Evolutionary conservation across 352 stramenopile species (phyloP).

Genomic region (Blastocystis sp.): DNA sequence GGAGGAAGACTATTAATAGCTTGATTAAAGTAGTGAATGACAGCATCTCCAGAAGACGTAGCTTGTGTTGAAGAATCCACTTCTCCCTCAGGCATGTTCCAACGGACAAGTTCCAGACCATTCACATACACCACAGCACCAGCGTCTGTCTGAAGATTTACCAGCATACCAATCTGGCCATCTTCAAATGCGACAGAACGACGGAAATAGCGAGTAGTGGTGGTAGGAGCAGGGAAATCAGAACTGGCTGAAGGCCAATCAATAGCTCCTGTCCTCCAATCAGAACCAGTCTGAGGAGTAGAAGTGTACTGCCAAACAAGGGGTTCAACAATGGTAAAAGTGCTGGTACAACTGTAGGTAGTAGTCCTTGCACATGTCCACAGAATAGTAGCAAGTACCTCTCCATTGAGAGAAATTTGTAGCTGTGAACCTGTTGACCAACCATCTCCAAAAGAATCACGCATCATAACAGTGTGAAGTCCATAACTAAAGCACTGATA

Average conservation of each 20-base stretch:
- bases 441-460: not conserved
- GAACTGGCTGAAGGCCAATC: not conserved
- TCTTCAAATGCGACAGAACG: not conserved
- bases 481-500: not conserved
- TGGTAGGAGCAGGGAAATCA: constrained; percentile 14
- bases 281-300: not conserved
- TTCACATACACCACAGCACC: constrained; percentile 51
- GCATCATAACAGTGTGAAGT: not conserved
- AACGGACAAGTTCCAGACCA: not conserved
- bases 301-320: not conserved
- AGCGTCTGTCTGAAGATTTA: not conserved
- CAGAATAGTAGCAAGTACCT: not conserved
- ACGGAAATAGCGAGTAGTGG: constrained; percentile 55
- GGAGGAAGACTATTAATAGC: not conserved
- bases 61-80: not conserved
- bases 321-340: not conserved
- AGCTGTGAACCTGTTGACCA: not conserved
- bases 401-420: not conserved
- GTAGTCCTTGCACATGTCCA: not conserved
- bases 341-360: not conserved
- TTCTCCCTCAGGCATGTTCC: not conserved
- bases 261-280: not conserved
- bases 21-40: not conserved
- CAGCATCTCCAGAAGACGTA: not conserved
- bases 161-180: not conserved